phyloP scores from a whole-genome alignment of 1,284 basidiomycete genomes.

The Pseudozyma flocculosa region DNA sequence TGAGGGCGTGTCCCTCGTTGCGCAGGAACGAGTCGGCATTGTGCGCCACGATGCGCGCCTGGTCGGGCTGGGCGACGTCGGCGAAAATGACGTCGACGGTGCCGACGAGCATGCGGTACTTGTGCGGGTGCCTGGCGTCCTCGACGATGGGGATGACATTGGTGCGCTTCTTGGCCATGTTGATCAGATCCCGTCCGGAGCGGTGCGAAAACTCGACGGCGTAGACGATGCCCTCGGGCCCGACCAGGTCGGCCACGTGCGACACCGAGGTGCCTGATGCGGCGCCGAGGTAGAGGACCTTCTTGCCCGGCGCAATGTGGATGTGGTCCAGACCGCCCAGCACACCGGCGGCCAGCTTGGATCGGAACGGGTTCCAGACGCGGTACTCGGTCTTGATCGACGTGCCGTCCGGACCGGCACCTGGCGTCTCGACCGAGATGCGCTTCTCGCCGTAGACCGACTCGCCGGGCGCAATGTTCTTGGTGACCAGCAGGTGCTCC shows the following conservation, averaged over 20 bases:
- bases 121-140: constrained; percentile 81
- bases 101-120: constrained; percentile 56
- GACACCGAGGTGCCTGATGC: constrained; percentile 94
- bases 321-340: constrained; percentile 93
- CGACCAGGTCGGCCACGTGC: constrained; percentile 97
- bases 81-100: constrained; percentile 68
- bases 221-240: constrained; percentile 94
- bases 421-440: constrained; percentile 65
- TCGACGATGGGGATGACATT: constrained; percentile 99
- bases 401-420: constrained; percentile 64
- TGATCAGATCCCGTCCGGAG: constrained; percentile 94
- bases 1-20: constrained; percentile 86
- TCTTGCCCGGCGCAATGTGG: constrained; percentile 88
- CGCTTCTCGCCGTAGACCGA: constrained; percentile 96
- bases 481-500: constrained; percentile 94
- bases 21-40: constrained; percentile 97
- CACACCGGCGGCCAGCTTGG: constrained; percentile 94
- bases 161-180: constrained; percentile 99
- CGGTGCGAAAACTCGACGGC: constrained; percentile 97
- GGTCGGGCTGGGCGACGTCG: constrained; percentile 97
- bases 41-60: constrained; percentile 76
- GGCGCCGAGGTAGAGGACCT: constrained; percentile 96
- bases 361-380: constrained; percentile 99
- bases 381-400: constrained; percentile 89
- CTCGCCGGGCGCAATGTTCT: constrained; percentile 95